Evolutionary conservation across 2,329 filamentous ascomycete species (phyloP), one percentile per base, ranked within the genome.

Genomic region (Alternaria novae-zelandiae): DNA sequence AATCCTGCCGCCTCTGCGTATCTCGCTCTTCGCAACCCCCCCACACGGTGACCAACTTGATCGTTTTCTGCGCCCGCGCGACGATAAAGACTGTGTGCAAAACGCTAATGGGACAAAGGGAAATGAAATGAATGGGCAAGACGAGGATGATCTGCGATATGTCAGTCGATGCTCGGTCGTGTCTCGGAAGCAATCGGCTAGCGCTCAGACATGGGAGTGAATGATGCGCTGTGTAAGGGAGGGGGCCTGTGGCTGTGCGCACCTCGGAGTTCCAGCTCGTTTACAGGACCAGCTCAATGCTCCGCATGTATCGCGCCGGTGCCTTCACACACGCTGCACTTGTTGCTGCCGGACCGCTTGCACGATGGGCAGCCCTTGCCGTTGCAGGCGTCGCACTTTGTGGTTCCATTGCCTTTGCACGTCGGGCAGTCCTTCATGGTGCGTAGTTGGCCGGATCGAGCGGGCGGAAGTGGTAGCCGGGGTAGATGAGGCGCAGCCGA

Each of bases 371-470:
- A 76, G 59, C 72, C 72, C 13, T 53, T 68, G 57, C 76, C 76
- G 55, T 73, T 72, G 67, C 76, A 78, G n/a, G 59, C 65, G 47
- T 78, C 75, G 68, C 76, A 78, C 59, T 76, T 78, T 55, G 69
- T 67, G 9, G 70, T 72, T 25, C 76, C 76, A 53, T 77, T 74
- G 57, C 76, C 76, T 47, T 65, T 74, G 63, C 76, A 78, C 32
- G 68, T 75, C 43, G 74, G 74, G 59, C 76, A 78, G 70, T 77
- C 74, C 66, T 77, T 78, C 67, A 72, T 70, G 28, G 57, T 50
- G 45, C 53, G 53, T 58, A 30, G 49, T 44, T 54, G 54, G n/a
- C 20, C 59, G 50, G 63, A 65, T 66, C 30, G 32, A 45, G 54
- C 28, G 59, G 60, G 57, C 45, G 58, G 45, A 58, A 54, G 57